phyloP scores from a whole-genome alignment of 2,329 filamentous ascomycete genomes.

The Ascochyta koolunga region DNA sequence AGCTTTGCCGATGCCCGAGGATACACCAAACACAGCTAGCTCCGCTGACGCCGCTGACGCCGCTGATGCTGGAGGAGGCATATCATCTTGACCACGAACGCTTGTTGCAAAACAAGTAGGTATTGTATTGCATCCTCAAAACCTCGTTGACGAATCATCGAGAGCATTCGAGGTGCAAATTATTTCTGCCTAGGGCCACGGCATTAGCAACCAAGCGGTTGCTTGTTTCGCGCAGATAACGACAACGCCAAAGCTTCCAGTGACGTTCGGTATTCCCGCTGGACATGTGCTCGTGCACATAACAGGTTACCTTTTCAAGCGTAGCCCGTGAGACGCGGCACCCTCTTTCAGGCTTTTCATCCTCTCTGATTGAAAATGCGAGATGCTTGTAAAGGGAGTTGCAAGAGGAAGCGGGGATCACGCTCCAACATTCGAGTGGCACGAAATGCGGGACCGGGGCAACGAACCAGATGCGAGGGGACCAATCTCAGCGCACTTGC shows the following conservation, averaged over 20 bases:
- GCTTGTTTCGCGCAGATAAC: neutral
- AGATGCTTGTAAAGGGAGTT: constrained; percentile 8
- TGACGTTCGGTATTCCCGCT: constrained; percentile 7
- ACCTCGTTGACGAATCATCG: neutral
- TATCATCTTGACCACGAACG: constrained; percentile 5
- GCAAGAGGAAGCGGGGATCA: constrained; percentile 14
- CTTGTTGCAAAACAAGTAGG: constrained; percentile 6
- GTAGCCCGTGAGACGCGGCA: neutral
- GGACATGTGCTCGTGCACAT: constrained; percentile 8
- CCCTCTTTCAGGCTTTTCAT: neutral
- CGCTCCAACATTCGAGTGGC: constrained; percentile 5
- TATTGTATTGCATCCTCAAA: neutral
- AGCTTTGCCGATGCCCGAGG: neutral
- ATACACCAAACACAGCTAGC: constrained; percentile 4
- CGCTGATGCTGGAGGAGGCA: constrained; percentile 12
- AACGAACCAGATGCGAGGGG: constrained; percentile 9
- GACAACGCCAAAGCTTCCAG: neutral
- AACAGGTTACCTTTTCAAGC: constrained; percentile 1
- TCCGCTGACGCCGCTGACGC: neutral
- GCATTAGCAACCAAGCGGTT: neutral
- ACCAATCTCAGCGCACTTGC: neutral
- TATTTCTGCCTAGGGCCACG: neutral
- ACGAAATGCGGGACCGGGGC: constrained; percentile 11
- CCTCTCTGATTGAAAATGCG: neutral
- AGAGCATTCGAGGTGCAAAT: neutral